Base-by-base conservation (phyloP, 2,329 filamentous ascomycete species). In the Cercospora canescens region DNA sequence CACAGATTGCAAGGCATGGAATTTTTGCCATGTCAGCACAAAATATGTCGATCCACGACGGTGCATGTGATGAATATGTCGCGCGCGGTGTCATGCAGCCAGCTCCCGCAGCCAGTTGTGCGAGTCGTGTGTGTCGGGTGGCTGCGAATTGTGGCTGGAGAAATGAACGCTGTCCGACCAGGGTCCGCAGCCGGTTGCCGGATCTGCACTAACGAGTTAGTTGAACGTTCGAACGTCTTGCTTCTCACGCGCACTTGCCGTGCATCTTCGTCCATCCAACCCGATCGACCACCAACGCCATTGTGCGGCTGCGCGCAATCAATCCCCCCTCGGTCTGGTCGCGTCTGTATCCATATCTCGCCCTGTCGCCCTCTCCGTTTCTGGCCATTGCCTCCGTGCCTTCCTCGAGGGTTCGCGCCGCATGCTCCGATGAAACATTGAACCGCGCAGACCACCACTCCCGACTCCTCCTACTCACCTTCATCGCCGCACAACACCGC, bases 401-500 rank as follows among this genome's bases (percentile, higher is more conserved):
- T 56, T 56, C 35, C 34, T 62, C 60, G 32, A 55, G 45, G 14
- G 34, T 41, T 48, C 37, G 56, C 62, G 56, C 32, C 56, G 39
- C 39, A 30, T 57, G 48, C 37, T 57, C 60, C 61, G 56, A 63
- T 66, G 64, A 66, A 48, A 60, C 52, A 41, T 34, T 48, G 56
- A 62, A 32, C 52, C 32, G 45, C 32, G 57, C 37, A 60, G 35
- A 41, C 58, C 58, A 54, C 52, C 32, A n/a, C 37, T 56, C 24
- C 62, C 62, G 37, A 48, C 34, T 52, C 9, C 41, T 52, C 59
- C 59, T 39, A 37, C 14, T 54, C 62, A 48, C 56, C 61, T 50
- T 34, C 34, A 32, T 45, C 48, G 24, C 45, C 63, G 45, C 57
- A 16, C 52, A 32, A 9, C 52, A 55, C 18, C 30, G 32, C 57